Conservation (phyloP, 441 rosid species). For the Croton setiger region DNA sequence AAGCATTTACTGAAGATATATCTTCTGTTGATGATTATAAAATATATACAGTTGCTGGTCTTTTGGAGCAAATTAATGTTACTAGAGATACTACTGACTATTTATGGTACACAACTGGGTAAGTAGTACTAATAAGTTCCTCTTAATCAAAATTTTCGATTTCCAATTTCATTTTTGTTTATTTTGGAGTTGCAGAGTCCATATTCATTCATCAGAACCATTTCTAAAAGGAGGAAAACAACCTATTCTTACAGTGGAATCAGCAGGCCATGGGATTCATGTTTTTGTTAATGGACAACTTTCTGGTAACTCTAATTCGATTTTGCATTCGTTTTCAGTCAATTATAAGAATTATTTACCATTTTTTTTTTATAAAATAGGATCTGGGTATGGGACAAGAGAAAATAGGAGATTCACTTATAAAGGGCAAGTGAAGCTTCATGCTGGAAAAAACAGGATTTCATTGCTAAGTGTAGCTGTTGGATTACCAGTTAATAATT, state of each 20-base stretch:
- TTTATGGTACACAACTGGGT: conserved; percentile 90
- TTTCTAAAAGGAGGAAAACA: conserved; percentile 67
- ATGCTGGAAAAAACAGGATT: conserved; percentile 62
- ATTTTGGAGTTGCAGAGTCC: conserved; percentile 38
- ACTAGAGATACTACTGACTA: conserved; percentile 90
- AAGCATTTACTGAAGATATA: conserved; percentile 59
- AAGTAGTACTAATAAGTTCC: not conserved
- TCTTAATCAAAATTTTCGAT: conserved; percentile 1
- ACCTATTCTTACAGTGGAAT: conserved; percentile 59
- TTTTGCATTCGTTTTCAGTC: not conserved
- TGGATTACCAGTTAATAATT: conserved; percentile 33
- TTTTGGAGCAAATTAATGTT: conserved; percentile 75
- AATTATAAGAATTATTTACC: not conserved
- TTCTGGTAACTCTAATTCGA: conserved; percentile 38
- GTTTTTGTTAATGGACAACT: conserved; percentile 75
- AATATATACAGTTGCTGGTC: conserved; percentile 49
- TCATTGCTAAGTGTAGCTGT: conserved; percentile 72
- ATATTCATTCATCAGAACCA: conserved; percentile 62
- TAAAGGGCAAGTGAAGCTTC: conserved; percentile 46
- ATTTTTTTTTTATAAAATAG: conserved; percentile 26
- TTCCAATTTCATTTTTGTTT: not conserved
- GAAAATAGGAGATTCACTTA: conserved; percentile 42
- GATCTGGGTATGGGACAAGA: conserved; percentile 73
- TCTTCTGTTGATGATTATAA: conserved; percentile 57
- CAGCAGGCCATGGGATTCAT: conserved; percentile 85